Percentiles rank a stretch among this genome's conserved stretches.
phyloP scores from a whole-genome alignment of 2,329 filamentous ascomycete genomes.

The Myriosclerotinia duriaeana region DNA sequence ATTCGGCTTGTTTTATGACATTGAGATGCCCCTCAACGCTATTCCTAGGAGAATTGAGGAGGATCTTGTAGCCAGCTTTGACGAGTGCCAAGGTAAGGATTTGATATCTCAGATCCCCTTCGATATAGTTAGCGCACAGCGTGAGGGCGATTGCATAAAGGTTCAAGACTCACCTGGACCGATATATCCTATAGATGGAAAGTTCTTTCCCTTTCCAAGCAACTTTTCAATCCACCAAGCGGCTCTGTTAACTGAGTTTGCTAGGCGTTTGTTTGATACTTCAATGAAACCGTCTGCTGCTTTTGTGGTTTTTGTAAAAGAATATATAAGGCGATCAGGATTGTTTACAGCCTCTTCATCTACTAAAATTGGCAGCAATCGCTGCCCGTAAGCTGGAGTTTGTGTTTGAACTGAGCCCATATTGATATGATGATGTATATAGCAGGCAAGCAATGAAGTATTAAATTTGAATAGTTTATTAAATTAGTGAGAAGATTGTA shows the following conservation, averaged over 20 bases:
- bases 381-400: conserved; percentile 15
- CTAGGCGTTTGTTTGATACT: conserved; percentile 27
- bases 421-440: neutral
- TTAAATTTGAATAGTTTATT: neutral
- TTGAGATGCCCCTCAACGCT: conserved; percentile 21
- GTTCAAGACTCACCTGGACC: conserved; percentile 19
- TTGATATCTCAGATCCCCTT: conserved; percentile 21
- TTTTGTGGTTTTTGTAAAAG: conserved; percentile 16
- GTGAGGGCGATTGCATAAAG: too few relatives aligned
- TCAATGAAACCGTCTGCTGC: conserved; percentile 24
- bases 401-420: conserved; percentile 19
- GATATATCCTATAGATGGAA: conserved; percentile 23
- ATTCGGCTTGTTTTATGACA: conserved; percentile 18
- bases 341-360: conserved; percentile 18
- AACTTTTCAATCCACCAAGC: conserved; percentile 28
- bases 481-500: neutral
- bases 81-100: conserved; percentile 20
- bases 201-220: conserved; percentile 31
- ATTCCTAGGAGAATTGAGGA: conserved; percentile 19
- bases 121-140: neutral
- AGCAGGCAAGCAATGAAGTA: neutral
- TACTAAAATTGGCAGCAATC: conserved; percentile 16
- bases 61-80: conserved; percentile 19
- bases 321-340: conserved; percentile 12
- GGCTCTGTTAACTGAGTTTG: conserved; percentile 29